These are phyloP conservation scores for Byssothecium circinans DNA, from an alignment of 2,329 filamentous ascomycete species.

Conservation along the genomic window DNA sequence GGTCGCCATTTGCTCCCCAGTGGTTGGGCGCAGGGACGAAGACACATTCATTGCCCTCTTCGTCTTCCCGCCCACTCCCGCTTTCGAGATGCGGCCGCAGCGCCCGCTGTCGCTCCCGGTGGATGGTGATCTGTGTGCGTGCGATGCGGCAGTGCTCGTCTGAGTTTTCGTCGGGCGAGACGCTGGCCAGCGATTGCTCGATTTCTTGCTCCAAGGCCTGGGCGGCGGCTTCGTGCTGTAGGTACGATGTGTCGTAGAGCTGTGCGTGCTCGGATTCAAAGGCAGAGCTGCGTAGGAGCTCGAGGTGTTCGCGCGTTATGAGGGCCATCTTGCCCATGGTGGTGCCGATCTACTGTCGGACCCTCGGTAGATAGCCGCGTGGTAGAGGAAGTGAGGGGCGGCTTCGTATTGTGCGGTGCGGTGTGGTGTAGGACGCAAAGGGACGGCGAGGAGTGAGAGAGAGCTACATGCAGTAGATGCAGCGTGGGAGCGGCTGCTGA, in stretches of 20 bases:
- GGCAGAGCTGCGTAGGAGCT: constrained; percentile 40
- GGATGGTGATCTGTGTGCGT: constrained; percentile 40
- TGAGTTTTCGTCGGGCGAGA: constrained; percentile 41
- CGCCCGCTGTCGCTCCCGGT: constrained; percentile 38
- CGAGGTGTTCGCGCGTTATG: constrained; percentile 34
- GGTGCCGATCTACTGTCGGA: too few relatives aligned
- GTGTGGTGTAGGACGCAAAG: constrained; percentile 2
- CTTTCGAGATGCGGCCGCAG: constrained; percentile 41
- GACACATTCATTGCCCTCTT: constrained; percentile 40
- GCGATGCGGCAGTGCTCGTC: constrained; percentile 39
- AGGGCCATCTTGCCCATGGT: constrained; percentile 29
- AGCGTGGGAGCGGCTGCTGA: constrained; percentile 3
- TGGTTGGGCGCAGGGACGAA: constrained; percentile 43
- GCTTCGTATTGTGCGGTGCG: not conserved
- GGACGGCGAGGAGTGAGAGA: constrained; percentile 2
- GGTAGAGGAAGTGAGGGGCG: too few relatives aligned
- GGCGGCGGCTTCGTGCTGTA: constrained; percentile 40
- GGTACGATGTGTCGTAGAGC: constrained; percentile 41
- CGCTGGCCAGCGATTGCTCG: constrained; percentile 33
- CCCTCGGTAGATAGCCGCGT: too few relatives aligned
- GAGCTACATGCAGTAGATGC: constrained; percentile 12
- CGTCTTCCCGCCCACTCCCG: constrained; percentile 39
- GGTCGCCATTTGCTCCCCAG: constrained; percentile 41
- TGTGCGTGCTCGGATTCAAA: constrained; percentile 43
- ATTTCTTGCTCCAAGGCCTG: constrained; percentile 38